phyloP scores from a whole-genome alignment of 805 yeast species.

The Yamadazyma insecticola region DNA sequence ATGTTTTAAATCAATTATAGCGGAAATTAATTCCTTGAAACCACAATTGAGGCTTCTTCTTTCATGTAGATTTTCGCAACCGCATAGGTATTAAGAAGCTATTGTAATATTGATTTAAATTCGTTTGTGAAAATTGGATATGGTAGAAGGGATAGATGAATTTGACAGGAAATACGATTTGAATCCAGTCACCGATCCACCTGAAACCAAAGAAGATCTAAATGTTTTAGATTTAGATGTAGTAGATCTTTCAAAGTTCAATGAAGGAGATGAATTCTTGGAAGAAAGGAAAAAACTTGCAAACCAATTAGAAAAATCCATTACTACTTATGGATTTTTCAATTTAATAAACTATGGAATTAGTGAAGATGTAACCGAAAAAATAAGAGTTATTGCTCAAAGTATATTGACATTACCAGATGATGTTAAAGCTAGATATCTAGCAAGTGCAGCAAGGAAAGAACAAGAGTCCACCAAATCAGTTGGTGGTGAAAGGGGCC shows the following conservation, averaged over 20 bases:
- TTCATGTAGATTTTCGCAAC: no score
- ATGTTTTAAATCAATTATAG: no score
- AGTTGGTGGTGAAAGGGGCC: constrained; percentile 44
- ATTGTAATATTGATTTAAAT: no score
- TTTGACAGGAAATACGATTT: constrained; percentile 20
- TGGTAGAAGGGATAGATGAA: no score
- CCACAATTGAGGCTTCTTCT: no score
- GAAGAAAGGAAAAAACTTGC: constrained; percentile 30
- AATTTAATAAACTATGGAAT: constrained; percentile 27
- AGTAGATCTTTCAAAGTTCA: constrained; percentile 31
- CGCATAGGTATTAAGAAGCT: no score
- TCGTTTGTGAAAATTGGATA: no score
- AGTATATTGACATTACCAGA: constrained; percentile 23
- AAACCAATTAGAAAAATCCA: constrained; percentile 29
- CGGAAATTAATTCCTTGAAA: no score
- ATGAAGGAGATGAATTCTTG: constrained; percentile 33
- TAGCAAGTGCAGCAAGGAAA: constrained; percentile 26
- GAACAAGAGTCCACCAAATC: constrained; percentile 23
- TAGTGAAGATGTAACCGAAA: constrained; percentile 14
- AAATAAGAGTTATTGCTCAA: constrained; percentile 19
- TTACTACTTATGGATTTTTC: constrained; percentile 43
- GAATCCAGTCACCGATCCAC: constrained; percentile 19
- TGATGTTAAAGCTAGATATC: constrained; percentile 18
- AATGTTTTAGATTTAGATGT: constrained; percentile 24
- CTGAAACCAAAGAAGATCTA: constrained; percentile 8